Base-by-base conservation (phyloP, 108 stramenopile genomes). In the Aurantiochytrium sp. region DNA sequence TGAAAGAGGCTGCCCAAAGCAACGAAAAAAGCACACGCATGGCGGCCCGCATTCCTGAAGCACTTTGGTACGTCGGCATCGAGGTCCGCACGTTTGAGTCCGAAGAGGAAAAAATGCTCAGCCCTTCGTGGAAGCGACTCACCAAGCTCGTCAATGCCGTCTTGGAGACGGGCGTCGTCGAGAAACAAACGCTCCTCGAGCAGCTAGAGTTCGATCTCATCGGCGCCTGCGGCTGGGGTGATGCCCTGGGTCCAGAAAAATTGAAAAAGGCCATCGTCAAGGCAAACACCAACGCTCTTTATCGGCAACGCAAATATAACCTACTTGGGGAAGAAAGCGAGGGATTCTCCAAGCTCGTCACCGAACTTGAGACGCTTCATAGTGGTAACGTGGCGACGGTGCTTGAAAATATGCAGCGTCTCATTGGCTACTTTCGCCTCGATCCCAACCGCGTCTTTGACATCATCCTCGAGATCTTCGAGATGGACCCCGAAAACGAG, bases 381-480 rank as follows among this genome's bases (percentile, higher is more conserved):
- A 25, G 55, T 21, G 87, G 87, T 23, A 42, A 57, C 25, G 10
- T 58, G 5, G 12, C 60, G 0, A 12, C 45, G 5, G 44, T 72
- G 23, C 5, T 23, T 14, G 51, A 89, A 16, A 23, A 71, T 4
- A 57, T 94, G 72, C 90, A 87, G 14, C 89, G 93, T 5, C 91
- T 97, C 16, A 96, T 98, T 43, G 98, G 97, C 18, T 93, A 94
- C 59, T 99, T 98, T 90, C 96, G 97, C 89, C 88, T 99, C 8
- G 98, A 99, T 93, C 98, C 98, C 53, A 97, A 97, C 93, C 94
- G 98, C 49, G 95, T 95, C 0, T 49, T 97, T 49, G 97, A 98
- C 91, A 60, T 98, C 55, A 58, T 93, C 4, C 88, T 98, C 47
- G 96, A 98, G 83, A 94, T 93, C 4, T 90, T 97, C 88, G 97